phyloP scores from a whole-genome alignment of 306 rosid species.

The Myrica gale region DNA sequence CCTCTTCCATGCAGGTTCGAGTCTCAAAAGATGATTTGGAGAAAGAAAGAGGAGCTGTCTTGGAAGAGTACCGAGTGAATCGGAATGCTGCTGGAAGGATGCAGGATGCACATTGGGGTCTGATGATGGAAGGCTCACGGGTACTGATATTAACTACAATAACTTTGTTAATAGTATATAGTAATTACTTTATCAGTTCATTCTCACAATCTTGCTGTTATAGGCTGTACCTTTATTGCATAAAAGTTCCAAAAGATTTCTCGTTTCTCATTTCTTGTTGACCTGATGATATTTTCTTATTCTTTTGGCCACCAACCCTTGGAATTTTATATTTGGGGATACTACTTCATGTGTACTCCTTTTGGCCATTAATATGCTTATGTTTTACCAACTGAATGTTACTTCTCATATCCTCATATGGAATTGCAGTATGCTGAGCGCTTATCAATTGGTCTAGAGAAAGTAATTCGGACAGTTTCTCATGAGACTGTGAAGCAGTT shows the following conservation, averaged over 20 bases:
- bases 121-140: conserved; percentile 93
- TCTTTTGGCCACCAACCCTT: background rate
- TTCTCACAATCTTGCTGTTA: background rate
- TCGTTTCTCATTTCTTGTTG: background rate
- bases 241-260: background rate
- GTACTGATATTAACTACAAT: conserved; percentile 34
- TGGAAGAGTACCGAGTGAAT: conserved; percentile 89
- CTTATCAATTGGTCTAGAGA: conserved; percentile 85
- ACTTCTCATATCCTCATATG: conserved; percentile 22
- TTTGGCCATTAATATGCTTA: background rate
- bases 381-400: conserved; percentile 11
- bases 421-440: conserved; percentile 92
- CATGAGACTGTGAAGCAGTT: conserved; percentile 77
- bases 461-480: conserved; percentile 75
- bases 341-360: background rate
- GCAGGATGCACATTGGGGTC: conserved; percentile 90
- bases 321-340: background rate
- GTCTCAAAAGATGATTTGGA: conserved; percentile 78
- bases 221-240: background rate
- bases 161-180: background rate
- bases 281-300: background rate
- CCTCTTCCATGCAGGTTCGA: conserved; percentile 56
- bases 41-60: conserved; percentile 92
- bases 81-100: conserved; percentile 93
- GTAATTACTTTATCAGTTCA: background rate